phyloP scores from a whole-genome alignment of 176 grass and related monocot genomes.

The Eleusine coracana region DNA sequence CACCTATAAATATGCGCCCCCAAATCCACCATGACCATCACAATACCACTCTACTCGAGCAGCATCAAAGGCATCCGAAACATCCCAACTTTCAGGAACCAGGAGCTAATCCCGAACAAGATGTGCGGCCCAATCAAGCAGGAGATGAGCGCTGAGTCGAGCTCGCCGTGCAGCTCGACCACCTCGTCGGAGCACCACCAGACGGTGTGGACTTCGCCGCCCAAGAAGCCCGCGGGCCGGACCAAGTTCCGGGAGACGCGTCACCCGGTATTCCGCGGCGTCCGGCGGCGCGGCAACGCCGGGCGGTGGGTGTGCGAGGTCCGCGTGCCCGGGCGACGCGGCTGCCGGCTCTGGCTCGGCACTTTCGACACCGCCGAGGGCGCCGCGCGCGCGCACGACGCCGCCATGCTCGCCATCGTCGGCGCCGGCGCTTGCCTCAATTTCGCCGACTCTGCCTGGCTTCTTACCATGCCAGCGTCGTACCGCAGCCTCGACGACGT shows the following conservation, averaged over 20 bases:
- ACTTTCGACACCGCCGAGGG: slow-evolving; percentile 70
- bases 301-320: slow-evolving; percentile 51
- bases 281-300: slow-evolving; percentile 34
- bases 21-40: slow-evolving; percentile 12
- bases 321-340: slow-evolving; percentile 33
- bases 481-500: slow-evolving; percentile 29
- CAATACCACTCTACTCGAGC: neutral
- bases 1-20: slow-evolving; percentile 39
- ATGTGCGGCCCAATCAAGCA: slow-evolving; percentile 41
- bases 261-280: slow-evolving; percentile 55
- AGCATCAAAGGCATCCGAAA: neutral
- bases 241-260: slow-evolving; percentile 67
- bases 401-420: slow-evolving; percentile 48
- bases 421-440: slow-evolving; percentile 17
- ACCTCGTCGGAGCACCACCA: slow-evolving; percentile 27
- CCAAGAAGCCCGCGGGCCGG: slow-evolving; percentile 15
- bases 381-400: slow-evolving; percentile 59
- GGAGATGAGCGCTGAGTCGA: slow-evolving; percentile 33
- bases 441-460: slow-evolving; percentile 23
- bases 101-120: neutral
- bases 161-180: slow-evolving; percentile 5
- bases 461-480: slow-evolving; percentile 8
- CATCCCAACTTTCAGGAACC: neutral
- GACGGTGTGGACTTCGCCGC: slow-evolving; percentile 13
- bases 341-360: slow-evolving; percentile 71